Evolutionary conservation across 805 yeast genomes (phyloP), one percentile per base, ranked within the genome.

Genomic region (Candida endomychidarum): DNA sequence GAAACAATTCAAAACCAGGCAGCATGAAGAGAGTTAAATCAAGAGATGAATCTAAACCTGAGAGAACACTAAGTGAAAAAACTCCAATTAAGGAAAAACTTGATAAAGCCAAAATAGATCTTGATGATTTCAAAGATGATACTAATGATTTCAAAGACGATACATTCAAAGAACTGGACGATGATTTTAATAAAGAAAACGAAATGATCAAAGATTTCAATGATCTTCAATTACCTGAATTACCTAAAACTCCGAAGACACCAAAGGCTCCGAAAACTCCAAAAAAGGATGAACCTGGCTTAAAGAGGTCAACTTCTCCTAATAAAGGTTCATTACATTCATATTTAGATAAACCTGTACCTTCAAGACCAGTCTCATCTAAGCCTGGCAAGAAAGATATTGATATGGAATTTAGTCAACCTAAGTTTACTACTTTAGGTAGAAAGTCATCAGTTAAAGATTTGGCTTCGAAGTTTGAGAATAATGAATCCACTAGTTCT

Each of bases 231-330:
- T 14, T 26, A 16, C 33, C 40, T 10, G 31, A 41, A 19, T 8
- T 37, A 6, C 38, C 45, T 3, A 37, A 37, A 24, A 27, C 35
- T 14, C 34, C 42, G n/a, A n/a, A n/a, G n/a, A n/a, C n/a, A n/a
- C n/a, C n/a, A n/a, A 31, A 23, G 17, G 38, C 47, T n/a, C 50
- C 50, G 4, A 40, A 47, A 12, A 44, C 48, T 18, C 51, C 51
- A 4, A 42, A 43, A 15, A 38, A 34, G n/a, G 29, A 19, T n/a
- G 38, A 43, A 16, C 51, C 47, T 4, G 45, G 45, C 8, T 57
- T 66, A 23, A 66, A 52, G 39, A 52, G 73, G 43, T 66, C 72
- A 1, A 50, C 57, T 1, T 67, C 73, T 1, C 72, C 73, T 3
- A 65, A 60, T 39, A 69, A 67, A 38, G 65, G 62, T 43, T 61